phyloP scores from a whole-genome alignment of 257 asterid genomes.

The Solanum neorickii region DNA sequence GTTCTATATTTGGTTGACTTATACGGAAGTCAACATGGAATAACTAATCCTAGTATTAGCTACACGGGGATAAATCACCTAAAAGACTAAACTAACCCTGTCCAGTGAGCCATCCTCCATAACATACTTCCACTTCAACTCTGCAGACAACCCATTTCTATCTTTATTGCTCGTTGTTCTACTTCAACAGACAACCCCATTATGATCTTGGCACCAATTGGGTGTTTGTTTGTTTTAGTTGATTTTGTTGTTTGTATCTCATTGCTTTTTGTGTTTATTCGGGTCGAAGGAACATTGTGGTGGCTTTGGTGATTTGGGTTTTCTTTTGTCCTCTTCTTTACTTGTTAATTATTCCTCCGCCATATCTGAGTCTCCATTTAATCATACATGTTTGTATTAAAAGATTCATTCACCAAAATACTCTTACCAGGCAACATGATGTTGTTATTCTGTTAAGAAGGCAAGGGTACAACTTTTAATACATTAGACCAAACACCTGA shows the following conservation, averaged over 20 bases:
- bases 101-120: background rate
- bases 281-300: background rate
- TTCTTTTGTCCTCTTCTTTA: background rate
- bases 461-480: background rate
- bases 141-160: background rate
- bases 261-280: background rate
- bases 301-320: background rate
- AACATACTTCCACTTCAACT: background rate
- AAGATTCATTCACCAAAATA: background rate
- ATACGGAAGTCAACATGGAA: background rate
- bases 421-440: background rate
- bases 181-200: background rate
- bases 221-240: background rate
- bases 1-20: background rate
- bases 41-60: background rate
- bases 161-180: background rate
- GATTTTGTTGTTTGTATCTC: background rate
- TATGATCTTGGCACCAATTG: background rate
- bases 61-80: background rate
- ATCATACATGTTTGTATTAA: background rate
- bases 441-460: background rate
- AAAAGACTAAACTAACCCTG: background rate
- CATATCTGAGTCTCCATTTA: background rate
- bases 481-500: background rate
- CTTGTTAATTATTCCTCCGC: background rate